These are phyloP conservation scores for Pseudogymnoascus sp. DNA, from an alignment of 2,329 filamentous ascomycete species.

Conservation along the genomic window DNA sequence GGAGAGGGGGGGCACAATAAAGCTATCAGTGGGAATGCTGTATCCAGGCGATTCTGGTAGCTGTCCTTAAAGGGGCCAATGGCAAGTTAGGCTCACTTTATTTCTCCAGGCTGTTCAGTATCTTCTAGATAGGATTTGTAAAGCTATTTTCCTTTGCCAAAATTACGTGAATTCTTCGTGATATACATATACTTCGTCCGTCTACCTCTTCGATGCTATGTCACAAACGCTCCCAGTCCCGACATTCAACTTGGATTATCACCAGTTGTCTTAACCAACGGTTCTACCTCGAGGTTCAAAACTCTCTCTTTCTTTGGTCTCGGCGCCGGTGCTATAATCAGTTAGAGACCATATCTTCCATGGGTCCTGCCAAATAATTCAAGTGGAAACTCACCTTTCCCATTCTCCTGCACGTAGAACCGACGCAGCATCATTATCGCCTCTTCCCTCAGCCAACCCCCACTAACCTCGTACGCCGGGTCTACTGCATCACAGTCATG, in stretches of 20 bases:
- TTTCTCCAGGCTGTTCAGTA: neutral
- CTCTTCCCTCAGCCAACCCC: conserved; percentile 82
- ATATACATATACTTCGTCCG: neutral
- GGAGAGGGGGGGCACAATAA: too few relatives aligned
- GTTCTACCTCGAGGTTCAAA: conserved; percentile 27
- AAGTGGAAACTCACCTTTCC: conserved; percentile 57
- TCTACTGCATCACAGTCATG: conserved; percentile 39
- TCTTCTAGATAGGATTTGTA: neutral
- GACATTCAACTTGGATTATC: neutral
- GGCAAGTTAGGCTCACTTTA: neutral
- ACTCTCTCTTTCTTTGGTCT: conserved; percentile 27
- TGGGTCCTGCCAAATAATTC: neutral
- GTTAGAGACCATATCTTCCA: neutral
- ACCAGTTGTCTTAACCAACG: conserved; percentile 10
- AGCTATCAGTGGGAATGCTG: neutral
- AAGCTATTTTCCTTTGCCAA: neutral
- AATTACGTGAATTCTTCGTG: neutral
- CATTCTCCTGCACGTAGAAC: conserved; percentile 98
- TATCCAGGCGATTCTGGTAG: neutral
- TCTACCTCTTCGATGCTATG: neutral
- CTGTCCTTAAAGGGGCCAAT: neutral
- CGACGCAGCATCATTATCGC: conserved; percentile 85
- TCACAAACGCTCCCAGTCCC: neutral
- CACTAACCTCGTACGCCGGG: conserved; percentile 67
- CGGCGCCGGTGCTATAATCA: conserved; percentile 25